Evolutionary conservation across 345 rosid species (phyloP).

Genomic region (Salix brachista): DNA sequence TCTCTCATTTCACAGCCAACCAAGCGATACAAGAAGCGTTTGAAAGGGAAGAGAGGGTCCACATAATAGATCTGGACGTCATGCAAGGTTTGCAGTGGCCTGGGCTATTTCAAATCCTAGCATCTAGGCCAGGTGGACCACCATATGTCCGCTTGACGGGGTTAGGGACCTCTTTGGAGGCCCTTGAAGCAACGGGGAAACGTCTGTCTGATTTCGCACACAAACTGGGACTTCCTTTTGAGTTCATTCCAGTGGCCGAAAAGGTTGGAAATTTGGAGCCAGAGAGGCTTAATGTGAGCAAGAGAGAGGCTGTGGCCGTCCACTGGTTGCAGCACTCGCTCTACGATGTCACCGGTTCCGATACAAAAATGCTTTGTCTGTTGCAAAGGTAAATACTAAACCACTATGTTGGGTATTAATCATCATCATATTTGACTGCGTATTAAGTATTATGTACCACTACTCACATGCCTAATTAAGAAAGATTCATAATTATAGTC

Average conservation of each 20-base stretch:
- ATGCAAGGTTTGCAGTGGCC: conserved; percentile 99
- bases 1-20: conserved; percentile 97
- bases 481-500: no score
- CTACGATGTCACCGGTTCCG: conserved; percentile 96
- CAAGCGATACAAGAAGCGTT: conserved; percentile 98
- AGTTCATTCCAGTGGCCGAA: conserved; percentile 77
- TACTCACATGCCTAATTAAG: neutral
- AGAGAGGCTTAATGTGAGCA: conserved; percentile 64
- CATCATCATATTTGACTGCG: neutral
- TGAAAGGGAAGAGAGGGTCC: conserved; percentile 88
- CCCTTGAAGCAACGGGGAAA: conserved; percentile 89
- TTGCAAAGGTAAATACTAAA: conserved; percentile 62
- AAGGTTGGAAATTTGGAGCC: conserved; percentile 84
- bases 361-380: conserved; percentile 74
- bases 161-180: conserved; percentile 80
- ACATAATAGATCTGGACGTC: conserved; percentile 89
- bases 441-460: neutral
- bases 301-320: conserved; percentile 92
- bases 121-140: conserved; percentile 89
- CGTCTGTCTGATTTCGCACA: conserved; percentile 86
- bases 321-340: conserved; percentile 99
- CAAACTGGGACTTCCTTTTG: conserved; percentile 82
- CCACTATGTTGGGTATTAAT: no score
- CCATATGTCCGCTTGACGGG: conserved; percentile 95
- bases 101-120: conserved; percentile 86